Base-by-base conservation (phyloP, 176 grass and related monocot genomes). In the Carex myosuroides region DNA sequence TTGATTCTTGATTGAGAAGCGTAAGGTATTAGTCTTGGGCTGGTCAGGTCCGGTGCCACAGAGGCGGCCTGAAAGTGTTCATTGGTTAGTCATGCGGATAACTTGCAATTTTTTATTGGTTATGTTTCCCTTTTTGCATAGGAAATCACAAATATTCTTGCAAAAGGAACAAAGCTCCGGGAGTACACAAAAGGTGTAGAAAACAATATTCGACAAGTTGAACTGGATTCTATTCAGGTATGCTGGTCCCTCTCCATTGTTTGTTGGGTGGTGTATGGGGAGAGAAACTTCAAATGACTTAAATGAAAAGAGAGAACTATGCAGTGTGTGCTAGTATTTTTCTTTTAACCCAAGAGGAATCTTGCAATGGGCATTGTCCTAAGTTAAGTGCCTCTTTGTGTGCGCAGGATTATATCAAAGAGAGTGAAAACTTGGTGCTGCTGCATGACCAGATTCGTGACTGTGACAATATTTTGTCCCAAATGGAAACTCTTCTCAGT, bases 171-270 rank as follows among this genome's bases (percentile, higher is more conserved):
- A 65, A 99, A 95, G 50, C 87, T 99, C 64, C 89, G 93, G 1
- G 96, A 99, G 70, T 93, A 99, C 89, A 99, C 96, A 73, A 99
- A 99, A 85, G 96, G 96, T 0, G 93, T 99, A 1, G 96, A 99
- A 86, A 95, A 95, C 72, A 94, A 88, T 91, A 92, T 99, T 76
- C 88, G 91, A 16, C 89, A 92, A 89, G 73, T 95, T 21, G 96
- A 99, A 92, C 83, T 99, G 46, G 93, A 99, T 83, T 99, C 96
- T 1, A 99, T 99, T 70, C 93, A 99, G 93, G 96, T 95, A 33
- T 69, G 44, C 79, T 44, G 18, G 87, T 86, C 46, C 68, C 20
- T 63, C 24, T 70, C 63, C 65, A 80, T 54, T 60, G 66, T 37
- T 57, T 65, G 13, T 79, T 80, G 24, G 42, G 30, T 79, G 62